These are phyloP conservation scores for Mollisiaceae sp. DNA, from an alignment of 2,329 filamentous ascomycete species.

Conservation along the genomic window DNA sequence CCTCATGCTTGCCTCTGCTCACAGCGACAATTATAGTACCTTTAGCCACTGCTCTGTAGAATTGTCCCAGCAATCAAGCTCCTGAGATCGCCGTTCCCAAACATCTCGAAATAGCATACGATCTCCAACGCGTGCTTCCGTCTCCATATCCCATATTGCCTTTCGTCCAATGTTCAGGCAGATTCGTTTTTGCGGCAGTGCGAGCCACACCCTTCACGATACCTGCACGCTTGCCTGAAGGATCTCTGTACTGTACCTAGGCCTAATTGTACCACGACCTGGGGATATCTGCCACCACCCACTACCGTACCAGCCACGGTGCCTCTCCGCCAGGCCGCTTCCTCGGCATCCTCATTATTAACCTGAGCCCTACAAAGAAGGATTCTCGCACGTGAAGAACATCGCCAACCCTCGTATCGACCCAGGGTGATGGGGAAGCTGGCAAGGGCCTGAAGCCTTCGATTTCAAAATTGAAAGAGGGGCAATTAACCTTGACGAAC, in stretches of 20 bases:
- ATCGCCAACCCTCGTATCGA: slow-evolving; percentile 6
- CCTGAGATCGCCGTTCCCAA: slow-evolving; percentile 30
- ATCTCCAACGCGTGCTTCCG: slow-evolving; percentile 17
- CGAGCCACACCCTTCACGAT: slow-evolving; percentile 4
- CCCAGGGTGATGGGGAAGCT: slow-evolving; percentile 7
- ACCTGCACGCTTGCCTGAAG: not conserved
- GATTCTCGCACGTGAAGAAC: slow-evolving; percentile 22
- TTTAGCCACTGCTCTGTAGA: slow-evolving; percentile 13
- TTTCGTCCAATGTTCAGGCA: slow-evolving; percentile 29
- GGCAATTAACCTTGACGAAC: slow-evolving; percentile 26
- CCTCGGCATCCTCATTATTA: slow-evolving; percentile 22
- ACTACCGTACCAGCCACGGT: not conserved
- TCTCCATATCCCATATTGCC: slow-evolving; percentile 11
- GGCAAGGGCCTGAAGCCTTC: slow-evolving; percentile 8
- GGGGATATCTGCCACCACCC: slow-evolving; percentile 25
- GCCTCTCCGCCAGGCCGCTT: slow-evolving; percentile 22
- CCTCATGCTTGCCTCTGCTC: slow-evolving; percentile 17
- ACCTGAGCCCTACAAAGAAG: not conserved
- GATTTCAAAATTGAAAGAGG: slow-evolving; percentile 17
- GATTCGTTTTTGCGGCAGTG: slow-evolving; percentile 10
- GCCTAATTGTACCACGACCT: slow-evolving; percentile 12
- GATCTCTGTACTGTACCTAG: slow-evolving; percentile 6
- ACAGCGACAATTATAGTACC: slow-evolving; percentile 19
- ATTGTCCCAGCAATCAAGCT: slow-evolving; percentile 24
- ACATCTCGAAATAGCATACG: slow-evolving; percentile 34